Conservation (phyloP, 305 asterid species). For the Caryopteris hybrid region DNA sequence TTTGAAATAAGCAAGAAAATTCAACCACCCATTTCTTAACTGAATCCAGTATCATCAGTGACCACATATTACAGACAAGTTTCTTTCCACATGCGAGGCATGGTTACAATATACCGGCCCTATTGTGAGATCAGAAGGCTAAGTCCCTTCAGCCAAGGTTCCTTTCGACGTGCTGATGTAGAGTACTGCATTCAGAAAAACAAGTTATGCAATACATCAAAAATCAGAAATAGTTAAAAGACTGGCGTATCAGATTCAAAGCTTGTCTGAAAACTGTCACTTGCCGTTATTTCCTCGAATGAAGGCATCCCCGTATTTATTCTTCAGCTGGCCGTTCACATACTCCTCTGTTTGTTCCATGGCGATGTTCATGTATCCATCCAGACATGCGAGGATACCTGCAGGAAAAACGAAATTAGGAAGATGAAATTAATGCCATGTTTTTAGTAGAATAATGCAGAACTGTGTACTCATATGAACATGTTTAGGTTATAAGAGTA, state of each 20-base stretch:
- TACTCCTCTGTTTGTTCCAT: conserved; percentile 99
- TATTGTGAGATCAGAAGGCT: conserved; percentile 13
- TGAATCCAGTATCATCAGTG: background rate
- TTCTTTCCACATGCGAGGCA: background rate
- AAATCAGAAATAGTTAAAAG: background rate
- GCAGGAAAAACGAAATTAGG: background rate
- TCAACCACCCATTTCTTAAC: background rate
- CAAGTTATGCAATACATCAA: background rate
- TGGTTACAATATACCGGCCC: background rate
- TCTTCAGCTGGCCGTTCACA: conserved; percentile 92
- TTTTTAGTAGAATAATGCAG: no score
- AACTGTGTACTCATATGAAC: no score
- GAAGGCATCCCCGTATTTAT: conserved; percentile 97
- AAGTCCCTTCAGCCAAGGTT: conserved; percentile 81
- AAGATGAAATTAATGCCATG: background rate
- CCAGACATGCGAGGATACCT: conserved; percentile 97
- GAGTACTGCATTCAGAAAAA: conserved; percentile 58
- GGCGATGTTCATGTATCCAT: conserved; percentile 98
- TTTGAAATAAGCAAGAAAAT: background rate
- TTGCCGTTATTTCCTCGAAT: conserved; percentile 96
- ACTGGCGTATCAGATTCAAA: background rate
- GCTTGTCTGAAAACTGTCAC: no score
- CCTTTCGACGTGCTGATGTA: conserved; percentile 95
- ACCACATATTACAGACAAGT: conserved; percentile 11
- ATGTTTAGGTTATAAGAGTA: no score